Conservation (phyloP, 805 yeast species). For the Monosporozyma solicola region DNA sequence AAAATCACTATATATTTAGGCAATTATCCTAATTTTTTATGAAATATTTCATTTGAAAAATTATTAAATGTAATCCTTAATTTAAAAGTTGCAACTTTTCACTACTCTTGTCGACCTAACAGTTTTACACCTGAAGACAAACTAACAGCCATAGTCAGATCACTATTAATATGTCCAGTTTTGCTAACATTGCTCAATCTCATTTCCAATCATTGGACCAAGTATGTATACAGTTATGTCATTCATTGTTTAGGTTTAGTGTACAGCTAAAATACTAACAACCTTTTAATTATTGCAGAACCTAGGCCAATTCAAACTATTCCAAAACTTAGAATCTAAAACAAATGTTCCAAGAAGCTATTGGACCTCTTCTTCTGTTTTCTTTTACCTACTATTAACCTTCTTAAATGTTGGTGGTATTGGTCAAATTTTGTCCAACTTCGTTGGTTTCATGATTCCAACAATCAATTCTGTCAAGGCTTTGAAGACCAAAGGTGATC, state of each 20-base stretch:
- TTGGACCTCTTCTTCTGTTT: slow-evolving; percentile 58
- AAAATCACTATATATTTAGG: background rate
- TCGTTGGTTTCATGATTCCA: slow-evolving; percentile 86
- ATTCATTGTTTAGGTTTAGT: no score
- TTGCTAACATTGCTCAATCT: slow-evolving; percentile 3
- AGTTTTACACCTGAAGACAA: background rate
- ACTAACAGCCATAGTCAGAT: background rate
- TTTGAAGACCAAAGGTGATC: slow-evolving; percentile 50
- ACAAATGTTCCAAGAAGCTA: slow-evolving; percentile 74
- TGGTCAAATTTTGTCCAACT: slow-evolving; percentile 87
- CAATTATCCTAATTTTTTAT: background rate
- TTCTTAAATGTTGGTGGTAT: slow-evolving; percentile 90
- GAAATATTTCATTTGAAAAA: background rate
- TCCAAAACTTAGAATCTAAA: slow-evolving; percentile 35
- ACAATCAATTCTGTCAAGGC: slow-evolving; percentile 84
- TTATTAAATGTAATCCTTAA: background rate
- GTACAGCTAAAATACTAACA: slow-evolving; percentile 1
- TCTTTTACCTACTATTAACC: slow-evolving; percentile 62
- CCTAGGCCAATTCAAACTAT: slow-evolving; percentile 25
- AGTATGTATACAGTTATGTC: slow-evolving; percentile 1
- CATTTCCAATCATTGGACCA: slow-evolving; percentile 3
- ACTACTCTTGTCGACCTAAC: background rate
- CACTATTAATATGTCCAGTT: background rate
- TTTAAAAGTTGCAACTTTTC: background rate
- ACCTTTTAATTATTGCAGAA: slow-evolving; percentile 11